phyloP scores from a whole-genome alignment of 2,329 filamentous ascomycete genomes.

The Aspergillus melleus region DNA sequence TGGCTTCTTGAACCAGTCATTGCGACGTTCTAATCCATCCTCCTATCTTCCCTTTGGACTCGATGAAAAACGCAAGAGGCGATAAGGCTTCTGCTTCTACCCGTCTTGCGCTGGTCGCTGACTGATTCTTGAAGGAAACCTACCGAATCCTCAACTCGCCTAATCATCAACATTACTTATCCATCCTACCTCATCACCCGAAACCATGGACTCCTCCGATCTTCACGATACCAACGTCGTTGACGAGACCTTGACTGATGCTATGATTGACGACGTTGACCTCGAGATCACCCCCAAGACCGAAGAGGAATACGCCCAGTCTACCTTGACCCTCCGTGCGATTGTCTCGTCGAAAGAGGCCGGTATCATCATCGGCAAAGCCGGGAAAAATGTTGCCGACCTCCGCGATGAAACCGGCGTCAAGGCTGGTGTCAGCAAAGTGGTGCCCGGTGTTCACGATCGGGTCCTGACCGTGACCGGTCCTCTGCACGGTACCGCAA shows the following conservation, averaged over 20 bases:
- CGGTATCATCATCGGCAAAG: constrained; percentile 98
- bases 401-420: constrained; percentile 96
- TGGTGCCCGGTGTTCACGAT: constrained; percentile 95
- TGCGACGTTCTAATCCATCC: background rate
- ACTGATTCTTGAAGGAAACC: background rate
- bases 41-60: background rate
- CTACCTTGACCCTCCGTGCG: constrained; percentile 89
- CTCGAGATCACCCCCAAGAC: constrained; percentile 83
- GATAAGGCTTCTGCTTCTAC: background rate
- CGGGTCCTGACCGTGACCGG: constrained; percentile 95
- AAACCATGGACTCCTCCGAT: constrained; percentile 63
- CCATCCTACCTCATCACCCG: constrained; percentile 7
- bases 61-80: background rate
- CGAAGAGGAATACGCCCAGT: constrained; percentile 92
- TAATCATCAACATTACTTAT: background rate
- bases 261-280: constrained; percentile 65
- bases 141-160: background rate
- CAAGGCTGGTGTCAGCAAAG: constrained; percentile 97
- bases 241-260: constrained; percentile 62
- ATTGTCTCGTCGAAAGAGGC: constrained; percentile 99
- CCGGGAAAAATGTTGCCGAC: constrained; percentile 96
- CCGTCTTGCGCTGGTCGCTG: background rate
- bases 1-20: background rate
- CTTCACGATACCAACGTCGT: constrained; percentile 56
- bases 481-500: constrained; percentile 80